Base-by-base conservation (phyloP, 805 yeast genomes). In the Priceomyces carsonii region DNA sequence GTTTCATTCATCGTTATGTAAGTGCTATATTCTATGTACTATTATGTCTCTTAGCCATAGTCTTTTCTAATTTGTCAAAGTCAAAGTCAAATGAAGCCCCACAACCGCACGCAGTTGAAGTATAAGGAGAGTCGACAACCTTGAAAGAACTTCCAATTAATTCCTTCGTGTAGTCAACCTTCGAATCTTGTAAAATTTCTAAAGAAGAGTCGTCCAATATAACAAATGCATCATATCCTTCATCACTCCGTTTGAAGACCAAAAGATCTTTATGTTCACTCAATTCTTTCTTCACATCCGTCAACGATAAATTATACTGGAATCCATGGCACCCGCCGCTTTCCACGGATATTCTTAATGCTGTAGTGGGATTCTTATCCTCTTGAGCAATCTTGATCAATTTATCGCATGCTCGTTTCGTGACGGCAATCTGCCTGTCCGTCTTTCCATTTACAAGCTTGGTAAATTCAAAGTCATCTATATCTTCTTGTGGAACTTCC, bases 241-340 rank as follows among this genome's bases (percentile, higher is more conserved):
- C 33, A 32, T 81, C 86, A 26, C 81, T 85, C 38, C 90, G 69
- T 39, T 71, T 79, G 53, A 88, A 87, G 5, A 88, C 69, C 13
- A 81, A 69, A 21, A 64, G 46, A 1, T 58, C 60, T 5, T 49
- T 54, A 7, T 63, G 59, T 7, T 49, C 61, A 18, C 61, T 59
- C 10, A 66, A 48, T 33, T 67, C 75, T 21, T 59, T 49, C 4
- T 40, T 38, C 27, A 65, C 45, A 39, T 74, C 72, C 3, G 80
- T 71, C 29, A 93, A 69, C 35, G 79, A 74, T 51, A 93, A 66
- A 44, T 83, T 75, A 55, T 93, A 93, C 60, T 93, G 98, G 61
- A 87, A 93, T 13, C 99, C 99, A 59, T 93, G 99, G 57, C 99
- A 93, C 1, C 99, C 99, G 7, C 99, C 99, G 52, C 95, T 84